Conservation (phyloP, 352 stramenopile species). For the Phytophthora parvispora region DNA sequence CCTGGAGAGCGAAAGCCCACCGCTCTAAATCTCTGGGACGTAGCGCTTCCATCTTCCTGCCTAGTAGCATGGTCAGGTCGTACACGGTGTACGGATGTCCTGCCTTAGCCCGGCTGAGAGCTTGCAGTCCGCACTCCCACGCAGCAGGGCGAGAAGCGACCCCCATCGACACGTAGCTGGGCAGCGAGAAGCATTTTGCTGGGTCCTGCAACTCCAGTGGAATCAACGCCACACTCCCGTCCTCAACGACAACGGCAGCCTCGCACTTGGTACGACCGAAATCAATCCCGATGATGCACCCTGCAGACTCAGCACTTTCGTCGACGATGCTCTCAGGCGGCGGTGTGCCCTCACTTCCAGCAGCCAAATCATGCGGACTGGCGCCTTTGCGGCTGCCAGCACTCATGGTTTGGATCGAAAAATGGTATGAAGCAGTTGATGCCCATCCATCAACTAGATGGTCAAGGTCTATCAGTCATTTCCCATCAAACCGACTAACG, state of each 20-base stretch:
- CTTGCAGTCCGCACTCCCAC: conserved; percentile 33
- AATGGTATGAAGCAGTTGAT: too few species aligned
- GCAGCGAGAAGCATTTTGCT: conserved; percentile 22
- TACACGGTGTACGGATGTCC: conserved; percentile 41
- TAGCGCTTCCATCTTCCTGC: conserved; percentile 30
- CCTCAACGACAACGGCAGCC: conserved; percentile 24
- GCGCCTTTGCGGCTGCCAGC: conserved; percentile 6
- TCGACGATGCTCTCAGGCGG: conserved; percentile 4
- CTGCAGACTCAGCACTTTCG: neutral
- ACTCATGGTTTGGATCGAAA: too few species aligned
- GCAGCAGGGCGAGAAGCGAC: conserved; percentile 1
- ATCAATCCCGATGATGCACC: conserved; percentile 35
- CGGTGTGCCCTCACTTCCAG: neutral
- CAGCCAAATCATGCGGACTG: conserved; percentile 13
- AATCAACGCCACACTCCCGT: conserved; percentile 22
- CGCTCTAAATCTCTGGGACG: conserved; percentile 16
- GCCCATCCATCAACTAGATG: too few species aligned
- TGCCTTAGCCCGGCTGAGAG: conserved; percentile 23
- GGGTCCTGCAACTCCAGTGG: conserved; percentile 19
- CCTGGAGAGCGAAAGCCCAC: conserved; percentile 47
- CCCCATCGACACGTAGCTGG: conserved; percentile 29
- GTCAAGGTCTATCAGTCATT: conserved; percentile 19
- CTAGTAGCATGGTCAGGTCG: conserved; percentile 39
- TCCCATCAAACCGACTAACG: conserved; percentile 22
- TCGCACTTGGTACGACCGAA: conserved; percentile 40